Evolutionary conservation across 345 rosid species (phyloP), one percentile per base, ranked within the genome.

Genomic region (Trapa bicornis): DNA sequence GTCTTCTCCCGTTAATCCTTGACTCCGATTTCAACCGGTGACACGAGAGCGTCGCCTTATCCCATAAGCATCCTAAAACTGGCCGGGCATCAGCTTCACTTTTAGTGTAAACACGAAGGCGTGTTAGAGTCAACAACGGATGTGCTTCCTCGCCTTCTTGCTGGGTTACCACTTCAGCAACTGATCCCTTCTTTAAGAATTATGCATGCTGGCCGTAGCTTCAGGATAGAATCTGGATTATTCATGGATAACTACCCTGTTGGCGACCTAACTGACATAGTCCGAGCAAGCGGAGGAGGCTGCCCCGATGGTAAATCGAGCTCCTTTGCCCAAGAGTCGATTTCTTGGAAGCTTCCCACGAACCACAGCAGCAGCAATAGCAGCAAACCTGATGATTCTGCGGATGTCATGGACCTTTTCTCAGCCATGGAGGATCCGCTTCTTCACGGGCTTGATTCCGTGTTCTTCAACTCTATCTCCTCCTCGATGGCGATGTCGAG

Each of bases 401-500:
- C 41, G 41, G 22, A 37, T 42, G 16, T 32, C 6, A 43, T 41
- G 1, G 94, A 93, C 73, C 99, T 97, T 6, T 93, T 88, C 69
- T 81, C 82, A 39, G 76, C 72, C 77, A 66, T 80, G 75, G 42
- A 82, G 69, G 96, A 93, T 72, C 99, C 97, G 22, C 84, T 45
- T 45, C 48, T 86, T 45, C 85, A 80, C 75, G 82, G 83, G 33
- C 15, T 65, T 14, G 67, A 43, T 15, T 6, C 47, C 22, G 33
- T 43, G 14, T 65, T 65, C 45, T 43, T 65, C 47, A 65, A 58
- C 37, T 58, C 63, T 32, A 58, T 2, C 37, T 58, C 47, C 29
- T 67, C 35, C 29, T 52, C 45, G 32, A n/a, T 29, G 37, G 47
- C 22, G 32, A n/a, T 29, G 37, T 35, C 22, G 6, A 53, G 61